A percentile compares a stretch with the other conserved stretches of the same genome.
These are phyloP conservation scores for Ascodesmis nigricans DNA, from an alignment of 495 filamentous ascomycete species.

Conservation along the genomic window DNA sequence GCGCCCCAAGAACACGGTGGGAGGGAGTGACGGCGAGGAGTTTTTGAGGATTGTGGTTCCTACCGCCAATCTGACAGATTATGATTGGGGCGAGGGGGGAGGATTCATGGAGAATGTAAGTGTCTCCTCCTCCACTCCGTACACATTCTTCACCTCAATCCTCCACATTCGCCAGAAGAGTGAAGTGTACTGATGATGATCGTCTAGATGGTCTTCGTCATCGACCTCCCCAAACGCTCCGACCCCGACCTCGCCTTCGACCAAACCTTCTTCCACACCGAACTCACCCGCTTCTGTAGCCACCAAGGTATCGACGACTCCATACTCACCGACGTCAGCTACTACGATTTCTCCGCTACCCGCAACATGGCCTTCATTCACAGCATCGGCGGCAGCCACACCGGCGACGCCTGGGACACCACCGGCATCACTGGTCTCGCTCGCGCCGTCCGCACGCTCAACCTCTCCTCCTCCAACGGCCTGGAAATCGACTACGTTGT, in stretches of 20 bases:
- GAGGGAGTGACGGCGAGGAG: conserved; percentile 4
- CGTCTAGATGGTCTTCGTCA: conserved; percentile 37
- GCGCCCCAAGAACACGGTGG: neutral
- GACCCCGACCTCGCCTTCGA: conserved; percentile 3
- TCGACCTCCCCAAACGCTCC: conserved; percentile 38
- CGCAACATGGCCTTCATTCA: conserved; percentile 40
- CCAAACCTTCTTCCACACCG: conserved; percentile 32
- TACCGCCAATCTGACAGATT: conserved; percentile 39
- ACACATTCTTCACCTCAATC: too few relatives aligned
- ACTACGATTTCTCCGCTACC: conserved; percentile 41
- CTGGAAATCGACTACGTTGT: conserved; percentile 37
- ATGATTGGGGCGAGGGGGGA: conserved; percentile 45
- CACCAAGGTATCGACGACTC: conserved; percentile 31
- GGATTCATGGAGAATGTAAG: conserved; percentile 43
- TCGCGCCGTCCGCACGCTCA: conserved; percentile 32
- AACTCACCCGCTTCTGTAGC: conserved; percentile 36
- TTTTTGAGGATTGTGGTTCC: conserved; percentile 43
- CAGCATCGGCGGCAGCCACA: conserved; percentile 38
- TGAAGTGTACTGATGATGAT: conserved; percentile 7
- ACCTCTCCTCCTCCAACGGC: conserved; percentile 26
- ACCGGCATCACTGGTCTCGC: conserved; percentile 46
- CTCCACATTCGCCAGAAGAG: too few relatives aligned
- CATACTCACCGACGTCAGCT: conserved; percentile 28
- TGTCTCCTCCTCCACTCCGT: conserved; percentile 1
- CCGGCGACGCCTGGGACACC: conserved; percentile 25